Conservation (phyloP, 768 basidiomycete species). For the Tricholoma sp. region DNA sequence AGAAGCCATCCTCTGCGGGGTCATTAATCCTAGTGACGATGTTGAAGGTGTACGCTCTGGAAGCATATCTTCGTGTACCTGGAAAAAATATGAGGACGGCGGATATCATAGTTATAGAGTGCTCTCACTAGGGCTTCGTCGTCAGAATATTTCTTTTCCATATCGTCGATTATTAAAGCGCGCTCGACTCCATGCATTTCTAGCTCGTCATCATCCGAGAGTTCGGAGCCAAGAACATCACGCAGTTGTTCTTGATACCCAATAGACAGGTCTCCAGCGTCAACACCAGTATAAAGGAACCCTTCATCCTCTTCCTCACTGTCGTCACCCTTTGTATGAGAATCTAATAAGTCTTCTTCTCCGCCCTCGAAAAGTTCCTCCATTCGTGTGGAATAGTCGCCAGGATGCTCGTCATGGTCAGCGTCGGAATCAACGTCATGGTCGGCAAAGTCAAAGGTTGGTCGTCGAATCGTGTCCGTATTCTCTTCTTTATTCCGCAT, state of each 20-base stretch:
- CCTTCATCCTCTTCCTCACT: slow-evolving; percentile 54
- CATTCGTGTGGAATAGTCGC: slow-evolving; percentile 66
- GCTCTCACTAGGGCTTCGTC: slow-evolving; percentile 26
- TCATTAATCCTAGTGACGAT: slow-evolving; percentile 30
- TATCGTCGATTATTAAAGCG: slow-evolving; percentile 37
- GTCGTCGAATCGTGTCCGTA: slow-evolving; percentile 17
- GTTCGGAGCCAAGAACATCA: slow-evolving; percentile 67
- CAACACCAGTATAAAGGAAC: slow-evolving; percentile 72
- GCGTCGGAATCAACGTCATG: slow-evolving; percentile 36
- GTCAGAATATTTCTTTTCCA: slow-evolving; percentile 17
- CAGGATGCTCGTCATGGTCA: slow-evolving; percentile 31
- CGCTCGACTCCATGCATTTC: slow-evolving; percentile 38
- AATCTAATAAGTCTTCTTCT: slow-evolving; percentile 25
- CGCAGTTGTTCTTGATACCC: slow-evolving; percentile 66
- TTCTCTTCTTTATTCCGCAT: slow-evolving; percentile 11
- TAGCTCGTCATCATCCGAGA: slow-evolving; percentile 42
- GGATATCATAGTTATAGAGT: background rate
- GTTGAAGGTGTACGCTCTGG: slow-evolving; percentile 33
- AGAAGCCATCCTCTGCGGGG: slow-evolving; percentile 36
- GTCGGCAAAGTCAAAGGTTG: slow-evolving; percentile 30
- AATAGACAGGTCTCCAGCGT: slow-evolving; percentile 42
- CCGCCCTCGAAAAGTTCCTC: slow-evolving; percentile 56
- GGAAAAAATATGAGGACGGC: slow-evolving; percentile 5
- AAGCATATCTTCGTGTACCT: slow-evolving; percentile 30
- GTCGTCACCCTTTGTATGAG: slow-evolving; percentile 30